Conservation (phyloP, 1,284 basidiomycete species). For the Mycena sp. region DNA sequence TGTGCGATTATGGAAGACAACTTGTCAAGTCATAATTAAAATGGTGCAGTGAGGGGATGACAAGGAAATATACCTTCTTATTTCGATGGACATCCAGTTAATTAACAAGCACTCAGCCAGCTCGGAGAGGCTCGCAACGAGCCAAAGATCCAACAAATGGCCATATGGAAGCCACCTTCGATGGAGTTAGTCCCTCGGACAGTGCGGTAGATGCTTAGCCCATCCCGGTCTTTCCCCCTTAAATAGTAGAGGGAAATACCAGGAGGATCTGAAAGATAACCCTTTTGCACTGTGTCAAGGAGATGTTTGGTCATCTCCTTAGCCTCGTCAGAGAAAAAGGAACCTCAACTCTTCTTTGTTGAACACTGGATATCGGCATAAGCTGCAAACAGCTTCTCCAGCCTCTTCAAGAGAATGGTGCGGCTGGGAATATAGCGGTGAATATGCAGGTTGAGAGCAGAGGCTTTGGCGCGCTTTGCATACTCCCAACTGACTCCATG, state of each 20-base stretch:
- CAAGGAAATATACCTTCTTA: neutral
- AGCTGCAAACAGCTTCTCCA: neutral
- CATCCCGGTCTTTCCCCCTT: conserved; percentile 20
- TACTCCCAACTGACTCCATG: conserved; percentile 8
- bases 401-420: neutral
- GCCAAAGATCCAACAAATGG: conserved; percentile 15
- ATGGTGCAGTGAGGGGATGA: neutral
- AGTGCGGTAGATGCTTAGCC: conserved; percentile 17
- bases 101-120: conserved; percentile 14
- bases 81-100: conserved; percentile 21
- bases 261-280: conserved; percentile 20
- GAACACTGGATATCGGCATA: neutral
- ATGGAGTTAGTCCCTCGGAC: conserved; percentile 12
- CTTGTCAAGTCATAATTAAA: neutral
- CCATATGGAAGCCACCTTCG: conserved; percentile 19
- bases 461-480: conserved; percentile 1
- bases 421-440: neutral
- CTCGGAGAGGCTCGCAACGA: conserved; percentile 20
- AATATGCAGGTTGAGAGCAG: neutral
- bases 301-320: conserved; percentile 14
- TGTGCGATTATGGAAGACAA: neutral
- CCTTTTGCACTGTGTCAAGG: neutral
- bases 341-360: neutral
- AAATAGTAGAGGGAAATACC: conserved; percentile 14
- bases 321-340: conserved; percentile 17